Base-by-base conservation (phyloP, 495 filamentous ascomycete genomes). In the Talaromyces borbonicus region DNA sequence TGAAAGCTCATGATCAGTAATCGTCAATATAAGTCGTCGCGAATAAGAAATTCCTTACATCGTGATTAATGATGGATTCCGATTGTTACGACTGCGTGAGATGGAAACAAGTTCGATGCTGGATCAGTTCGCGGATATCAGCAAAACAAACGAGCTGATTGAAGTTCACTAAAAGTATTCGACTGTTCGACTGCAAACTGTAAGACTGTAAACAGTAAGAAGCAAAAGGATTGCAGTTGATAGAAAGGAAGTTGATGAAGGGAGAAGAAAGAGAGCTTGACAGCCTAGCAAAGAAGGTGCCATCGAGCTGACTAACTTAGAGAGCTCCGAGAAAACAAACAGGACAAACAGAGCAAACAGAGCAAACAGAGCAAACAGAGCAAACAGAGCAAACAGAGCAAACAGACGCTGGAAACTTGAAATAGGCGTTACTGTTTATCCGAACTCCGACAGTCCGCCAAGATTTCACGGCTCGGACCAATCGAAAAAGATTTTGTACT, bases 11-110 rank as follows among this genome's bases (percentile, higher is more conserved):
- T 14, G 18, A 30, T 30, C 12, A 32, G 29, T 15, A 40, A 37
- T 20, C 35, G 47, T 46, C 53, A 52, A 64, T 23, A 64, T 51
- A 18, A 39, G 43, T 32, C 18, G 14, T 12, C 5, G 8, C 16
- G 35, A 27, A 39, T 4, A 23, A 26, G 44, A 39, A 41, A 36
- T 36, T 48, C 25, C 47, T 18, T 49, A 49, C 47, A 49, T 49
- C 27, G 43, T 35, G 43, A 46, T 24, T 4, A 16, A 11, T 12
- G n/a, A 15, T 35, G 8, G 30, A 9, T 31, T 23, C 18, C 36
- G 14, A 15, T 18, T 24, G 24, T 30, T 29, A 4, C 14, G 23
- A 25, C 5, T 22, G 29, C 16, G 11, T 38, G 9, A 5, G 35
- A 20, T 18, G 35, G 11, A 20, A 22, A 20, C 19, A 11, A 22